Evolutionary conservation across 1,284 basidiomycete species (phyloP).

Genomic region (Irpex lacteus): DNA sequence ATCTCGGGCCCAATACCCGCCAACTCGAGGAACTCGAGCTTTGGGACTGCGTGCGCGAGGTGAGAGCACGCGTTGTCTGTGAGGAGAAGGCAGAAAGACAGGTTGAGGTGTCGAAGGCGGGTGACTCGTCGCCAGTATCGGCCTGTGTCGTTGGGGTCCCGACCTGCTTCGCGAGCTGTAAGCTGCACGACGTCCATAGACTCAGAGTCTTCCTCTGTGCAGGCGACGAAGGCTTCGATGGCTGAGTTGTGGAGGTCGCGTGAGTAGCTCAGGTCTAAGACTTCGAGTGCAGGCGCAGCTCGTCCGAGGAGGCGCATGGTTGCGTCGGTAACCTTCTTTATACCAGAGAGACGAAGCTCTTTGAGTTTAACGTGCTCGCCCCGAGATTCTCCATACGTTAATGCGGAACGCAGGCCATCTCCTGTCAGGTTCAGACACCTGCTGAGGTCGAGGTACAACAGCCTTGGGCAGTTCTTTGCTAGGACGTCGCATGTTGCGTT

Average conservation of each 20-base stretch:
- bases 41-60: conserved; percentile 70
- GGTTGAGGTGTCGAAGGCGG: conserved; percentile 69
- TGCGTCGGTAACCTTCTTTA: conserved; percentile 57
- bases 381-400: conserved; percentile 39
- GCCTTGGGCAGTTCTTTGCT: conserved; percentile 48
- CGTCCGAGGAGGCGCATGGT: conserved; percentile 61
- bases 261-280: conserved; percentile 80
- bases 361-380: conserved; percentile 48
- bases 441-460: conserved; percentile 70
- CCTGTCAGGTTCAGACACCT: conserved; percentile 72
- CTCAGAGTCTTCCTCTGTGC: conserved; percentile 35
- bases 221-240: conserved; percentile 68
- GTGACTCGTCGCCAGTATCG: conserved; percentile 65
- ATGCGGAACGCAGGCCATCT: conserved; percentile 51
- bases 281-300: conserved; percentile 69
- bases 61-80: conserved; percentile 74
- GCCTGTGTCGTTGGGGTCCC: conserved; percentile 47
- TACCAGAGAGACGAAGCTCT: conserved; percentile 62
- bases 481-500: conserved; percentile 73
- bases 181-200: conserved; percentile 44
- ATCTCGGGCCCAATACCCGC: conserved; percentile 73
- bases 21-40: conserved; percentile 80
- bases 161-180: conserved; percentile 62
- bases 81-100: conserved; percentile 75
- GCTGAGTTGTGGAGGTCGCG: conserved; percentile 71